A percentile compares a stretch with the other conserved stretches of the same genome.
Conservation (phyloP, 352 stramenopile genomes). For the Elongisporangium prolatum region DNA sequence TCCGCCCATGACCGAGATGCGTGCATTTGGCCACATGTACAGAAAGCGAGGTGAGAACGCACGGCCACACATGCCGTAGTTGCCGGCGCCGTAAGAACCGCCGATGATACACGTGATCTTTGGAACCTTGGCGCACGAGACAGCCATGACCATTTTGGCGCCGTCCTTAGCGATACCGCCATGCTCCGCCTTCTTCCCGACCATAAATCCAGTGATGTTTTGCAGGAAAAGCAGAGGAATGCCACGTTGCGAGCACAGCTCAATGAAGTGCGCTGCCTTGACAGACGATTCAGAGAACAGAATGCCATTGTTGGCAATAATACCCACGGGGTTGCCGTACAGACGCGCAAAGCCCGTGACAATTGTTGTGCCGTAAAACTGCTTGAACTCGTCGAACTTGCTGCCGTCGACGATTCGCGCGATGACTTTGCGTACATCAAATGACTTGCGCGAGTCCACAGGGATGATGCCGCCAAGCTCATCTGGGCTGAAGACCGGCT, state of each 20-base stretch:
- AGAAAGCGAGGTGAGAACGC: conserved; percentile 96
- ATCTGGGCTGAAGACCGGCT: conserved; percentile 89
- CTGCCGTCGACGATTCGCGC: conserved; percentile 95
- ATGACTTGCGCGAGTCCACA: conserved; percentile 91
- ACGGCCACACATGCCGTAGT: conserved; percentile 98
- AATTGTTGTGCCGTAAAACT: conserved; percentile 95
- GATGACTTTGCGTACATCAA: conserved; percentile 96
- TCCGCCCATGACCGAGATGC: conserved; percentile 97
- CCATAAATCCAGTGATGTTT: conserved; percentile 98
- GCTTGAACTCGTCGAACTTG: conserved; percentile 98
- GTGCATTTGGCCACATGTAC: conserved; percentile 98
- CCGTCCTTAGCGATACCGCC: conserved; percentile 97
- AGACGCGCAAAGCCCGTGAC: conserved; percentile 96
- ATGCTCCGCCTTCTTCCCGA: conserved; percentile 95
- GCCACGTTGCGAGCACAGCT: conserved; percentile 94
- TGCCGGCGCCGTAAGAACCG: conserved; percentile 94
- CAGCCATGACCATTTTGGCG: conserved; percentile 94
- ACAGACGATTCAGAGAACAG: conserved; percentile 91
- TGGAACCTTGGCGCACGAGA: conserved; percentile 92
- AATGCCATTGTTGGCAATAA: conserved; percentile 99
- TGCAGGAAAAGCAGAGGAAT: conserved; percentile 98
- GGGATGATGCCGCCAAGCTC: conserved; percentile 95
- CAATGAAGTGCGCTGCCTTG: conserved; percentile 97
- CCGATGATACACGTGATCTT: conserved; percentile 98
- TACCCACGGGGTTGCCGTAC: conserved; percentile 93